These are phyloP conservation scores for Raphanus sativus DNA, from an alignment of 345 rosid genomes.

Conservation along the genomic window DNA sequence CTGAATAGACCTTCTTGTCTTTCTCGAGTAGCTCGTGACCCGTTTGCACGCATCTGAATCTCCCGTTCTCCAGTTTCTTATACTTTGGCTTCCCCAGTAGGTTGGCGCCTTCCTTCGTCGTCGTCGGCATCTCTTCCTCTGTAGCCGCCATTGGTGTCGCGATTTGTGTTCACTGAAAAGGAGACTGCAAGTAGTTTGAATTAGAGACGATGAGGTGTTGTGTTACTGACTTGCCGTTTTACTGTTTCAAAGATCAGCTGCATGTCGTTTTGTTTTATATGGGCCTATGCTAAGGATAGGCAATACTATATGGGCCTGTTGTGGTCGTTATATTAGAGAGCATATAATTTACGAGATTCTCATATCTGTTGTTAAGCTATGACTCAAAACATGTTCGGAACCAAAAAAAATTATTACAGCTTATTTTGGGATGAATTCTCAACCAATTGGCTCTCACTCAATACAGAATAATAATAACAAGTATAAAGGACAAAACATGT, in stretches of 20 bases:
- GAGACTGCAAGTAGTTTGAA: slow-evolving; percentile 14
- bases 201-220: slow-evolving; percentile 15
- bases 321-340: neutral
- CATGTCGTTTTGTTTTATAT: slow-evolving; percentile 13
- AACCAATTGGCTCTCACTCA: slow-evolving; percentile 31
- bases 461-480: neutral
- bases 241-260: neutral
- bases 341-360: neutral
- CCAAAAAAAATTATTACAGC: neutral
- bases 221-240: slow-evolving; percentile 17
- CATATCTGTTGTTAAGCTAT: neutral
- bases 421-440: slow-evolving; percentile 18
- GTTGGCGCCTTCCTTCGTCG: slow-evolving; percentile 59
- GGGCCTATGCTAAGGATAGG: neutral
- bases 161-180: neutral
- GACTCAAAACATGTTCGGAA: neutral
- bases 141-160: slow-evolving; percentile 35
- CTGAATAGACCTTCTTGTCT: slow-evolving; percentile 72
- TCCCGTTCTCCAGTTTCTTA: slow-evolving; percentile 64
- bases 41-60: slow-evolving; percentile 83
- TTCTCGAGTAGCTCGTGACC: slow-evolving; percentile 79
- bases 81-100: slow-evolving; percentile 72
- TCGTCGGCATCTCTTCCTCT: slow-evolving; percentile 26
- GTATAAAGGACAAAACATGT: slow-evolving; percentile 32
- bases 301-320: neutral